phyloP scores from a whole-genome alignment of 2,329 filamentous ascomycete genomes.

The Colletotrichum sp. region DNA sequence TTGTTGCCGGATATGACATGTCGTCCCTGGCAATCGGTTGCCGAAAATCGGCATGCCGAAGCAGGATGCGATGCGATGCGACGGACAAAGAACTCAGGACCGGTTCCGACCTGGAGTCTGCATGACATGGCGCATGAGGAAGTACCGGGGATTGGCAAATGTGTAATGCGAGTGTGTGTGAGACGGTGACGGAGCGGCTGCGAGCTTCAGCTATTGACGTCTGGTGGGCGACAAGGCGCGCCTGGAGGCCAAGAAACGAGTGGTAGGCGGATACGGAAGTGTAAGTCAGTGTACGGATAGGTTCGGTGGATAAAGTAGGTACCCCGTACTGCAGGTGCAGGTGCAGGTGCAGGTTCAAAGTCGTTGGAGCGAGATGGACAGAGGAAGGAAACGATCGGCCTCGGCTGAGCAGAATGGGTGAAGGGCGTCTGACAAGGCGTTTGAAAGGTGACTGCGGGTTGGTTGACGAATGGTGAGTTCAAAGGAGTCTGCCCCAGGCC shows the following conservation, averaged over 20 bases:
- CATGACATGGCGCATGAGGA: conserved; percentile 11
- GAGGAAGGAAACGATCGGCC: background rate
- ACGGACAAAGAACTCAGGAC: background rate
- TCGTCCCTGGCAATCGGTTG: background rate
- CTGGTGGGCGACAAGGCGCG: background rate
- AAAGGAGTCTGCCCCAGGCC: background rate
- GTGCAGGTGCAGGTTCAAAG: background rate
- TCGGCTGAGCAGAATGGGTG: background rate
- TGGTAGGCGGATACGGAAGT: background rate
- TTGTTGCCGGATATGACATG: background rate
- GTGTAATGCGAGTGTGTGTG: background rate
- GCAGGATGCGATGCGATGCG: background rate
- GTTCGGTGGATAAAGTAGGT: too few species aligned
- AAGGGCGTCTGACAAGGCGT: background rate
- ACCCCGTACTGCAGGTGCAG: background rate
- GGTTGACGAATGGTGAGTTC: background rate
- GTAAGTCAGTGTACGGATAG: background rate
- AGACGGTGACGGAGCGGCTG: background rate
- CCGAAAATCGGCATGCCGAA: conserved; percentile 6
- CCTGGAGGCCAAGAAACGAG: background rate
- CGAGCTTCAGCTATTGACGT: background rate
- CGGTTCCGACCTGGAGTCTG: background rate
- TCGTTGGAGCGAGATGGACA: background rate
- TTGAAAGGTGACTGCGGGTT: background rate
- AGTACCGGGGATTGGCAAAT: conserved; percentile 3